phyloP scores from a whole-genome alignment of 1,284 basidiomycete genomes.

The Cystobasidium pallidum region DNA sequence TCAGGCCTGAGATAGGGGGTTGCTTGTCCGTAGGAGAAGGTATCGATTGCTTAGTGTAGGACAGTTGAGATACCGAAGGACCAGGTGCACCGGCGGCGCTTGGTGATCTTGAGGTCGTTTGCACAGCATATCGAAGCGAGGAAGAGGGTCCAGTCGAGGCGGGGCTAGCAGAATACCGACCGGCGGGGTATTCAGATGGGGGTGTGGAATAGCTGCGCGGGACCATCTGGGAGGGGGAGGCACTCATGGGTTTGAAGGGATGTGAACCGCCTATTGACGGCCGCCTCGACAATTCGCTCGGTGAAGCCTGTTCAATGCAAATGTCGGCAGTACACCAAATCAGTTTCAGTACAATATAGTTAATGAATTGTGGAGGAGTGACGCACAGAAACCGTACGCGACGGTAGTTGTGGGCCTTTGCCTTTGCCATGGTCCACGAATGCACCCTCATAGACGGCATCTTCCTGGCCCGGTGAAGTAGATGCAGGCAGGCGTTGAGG shows the following conservation, averaged over 20 bases:
- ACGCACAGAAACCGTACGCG: constrained; percentile 15
- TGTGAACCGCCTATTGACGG: constrained; percentile 27
- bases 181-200: background rate
- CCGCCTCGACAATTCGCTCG: constrained; percentile 8
- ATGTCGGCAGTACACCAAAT: background rate
- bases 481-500: background rate
- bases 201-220: constrained; percentile 17
- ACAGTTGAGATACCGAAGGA: constrained; percentile 37
- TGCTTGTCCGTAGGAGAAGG: constrained; percentile 22
- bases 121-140: constrained; percentile 35
- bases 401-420: background rate
- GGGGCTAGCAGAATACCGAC: constrained; percentile 28
- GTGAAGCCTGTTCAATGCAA: constrained; percentile 2
- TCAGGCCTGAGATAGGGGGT: constrained; percentile 32
- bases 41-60: constrained; percentile 31
- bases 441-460: constrained; percentile 4
- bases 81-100: constrained; percentile 8
- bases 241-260: constrained; percentile 33
- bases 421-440: constrained; percentile 8
- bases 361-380: too few species aligned
- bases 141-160: constrained; percentile 40
- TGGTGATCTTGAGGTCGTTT: background rate
- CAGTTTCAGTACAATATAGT: too few species aligned
- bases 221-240: constrained; percentile 3
- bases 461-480: background rate